Evolutionary conservation across 2,329 filamentous ascomycete genomes (phyloP), one percentile per base, ranked within the genome.

Genomic region (Aspergillus floridensis): DNA sequence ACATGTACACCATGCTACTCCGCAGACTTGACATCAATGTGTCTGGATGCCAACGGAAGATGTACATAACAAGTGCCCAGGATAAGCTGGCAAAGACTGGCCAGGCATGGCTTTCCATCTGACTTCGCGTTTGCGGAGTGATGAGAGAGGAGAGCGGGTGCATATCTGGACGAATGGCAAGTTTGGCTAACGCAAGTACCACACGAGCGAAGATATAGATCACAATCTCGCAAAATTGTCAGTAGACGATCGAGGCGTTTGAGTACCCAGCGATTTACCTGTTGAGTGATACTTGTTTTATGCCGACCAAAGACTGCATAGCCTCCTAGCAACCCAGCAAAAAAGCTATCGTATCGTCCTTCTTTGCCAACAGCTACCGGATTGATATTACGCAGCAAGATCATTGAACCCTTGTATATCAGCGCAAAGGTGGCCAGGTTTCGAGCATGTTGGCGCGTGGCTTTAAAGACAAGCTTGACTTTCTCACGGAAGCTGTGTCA

Each of bases 1-100:
- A 99, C 81, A 99, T 96, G 73, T 99, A 99, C 68, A 86, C 91
- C 95, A 99, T 99, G 80, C 92, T 97, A 78, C 88, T 93, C 75
- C 92, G 85, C 81, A 99, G 79, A 76, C 93, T 97, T 61, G 88
- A 86, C 82, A 97, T 95, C 72, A 99, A 84, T 58, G 90, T 91
- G 69, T 96, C 91, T 5, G 95, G 92, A 79, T 98, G 88, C 85
- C 90, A 91, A 69, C 90, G 86, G 81, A 97, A 99, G 62, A 99
- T 78, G 79, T 93, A 92, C 95, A 99, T 99, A 64, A 99, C 92
- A 71, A 87, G 81, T 4, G 89, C 95, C 95, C 95, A 99, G 71
- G 89, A 96, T 65, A 93, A 70, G 67, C 89, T 90, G 47, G 95
- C 93, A 78, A 99, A 99, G 2, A 89, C 88, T 1, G 93, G 92